Base-by-base conservation (phyloP, 371 early-diverging fungal species). In the Mucor sp. region DNA sequence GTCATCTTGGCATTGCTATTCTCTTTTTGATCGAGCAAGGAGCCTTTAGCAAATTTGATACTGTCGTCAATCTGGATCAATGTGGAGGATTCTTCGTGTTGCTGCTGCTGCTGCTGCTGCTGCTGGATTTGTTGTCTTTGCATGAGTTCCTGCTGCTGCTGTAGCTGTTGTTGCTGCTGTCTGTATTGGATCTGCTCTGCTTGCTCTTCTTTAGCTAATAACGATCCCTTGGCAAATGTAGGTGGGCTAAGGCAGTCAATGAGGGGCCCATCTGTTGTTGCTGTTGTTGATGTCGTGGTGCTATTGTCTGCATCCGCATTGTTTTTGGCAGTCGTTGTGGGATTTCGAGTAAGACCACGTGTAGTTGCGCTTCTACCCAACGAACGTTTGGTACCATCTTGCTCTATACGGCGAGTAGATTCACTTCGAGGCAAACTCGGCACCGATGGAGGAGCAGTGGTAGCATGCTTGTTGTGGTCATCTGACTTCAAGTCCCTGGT, bases 21-120 rank as follows among this genome's bases (percentile, higher is more conserved):
- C 11, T 69, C 73, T 32, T 72, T 74, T 33, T 76, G 53, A 11
- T 72, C 78, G 7, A 84, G 68, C 7, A 84, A 67, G 3, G 81
- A 79, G 0, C 84, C 84, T 58, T 84, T 80, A 5, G 78, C 47
- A 64, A 84, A 84, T 7, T 70, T 64, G 12, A 76, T 60, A 14
- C 72, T 67, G 43, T 84, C 78, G 17, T 84, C 77, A 9, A 84
- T 62, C 19, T 81, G 80, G 37, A 84, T 74, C 28, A 84, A 59
- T 4, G 81, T 76, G 21, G 23, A 56, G 2, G 56, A 30, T 17
- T 66, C 70, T 30, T 69, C 68, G n/a, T 55, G 44, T 21, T 33
- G 48, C 9, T 50, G 53, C 15, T 62, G 72, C 6, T 58, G 55
- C 6, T 58, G 55, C 23, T 28, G 30, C 19, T 33, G 21, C 4